Base-by-base conservation (phyloP, 163 green algal genomes). In the Chloromonas sp. region DNA sequence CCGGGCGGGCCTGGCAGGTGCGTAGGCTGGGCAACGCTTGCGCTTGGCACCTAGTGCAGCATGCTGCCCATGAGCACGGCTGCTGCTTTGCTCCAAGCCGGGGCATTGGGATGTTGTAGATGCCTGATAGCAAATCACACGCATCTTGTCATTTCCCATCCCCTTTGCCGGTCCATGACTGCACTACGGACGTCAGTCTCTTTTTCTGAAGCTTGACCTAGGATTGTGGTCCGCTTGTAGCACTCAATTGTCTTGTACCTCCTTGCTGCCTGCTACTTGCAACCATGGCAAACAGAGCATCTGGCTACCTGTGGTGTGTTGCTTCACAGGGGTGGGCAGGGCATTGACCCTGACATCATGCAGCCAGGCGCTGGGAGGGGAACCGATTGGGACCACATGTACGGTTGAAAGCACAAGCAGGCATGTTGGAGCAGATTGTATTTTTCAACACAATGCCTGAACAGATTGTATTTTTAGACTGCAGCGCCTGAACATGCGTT, bases 311-410 rank as follows among this genome's bases (percentile, higher is more conserved):
- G 36, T 36, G 36, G 36, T 36, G 36, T 36, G 36, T 36, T 74
- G 0, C 81, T 81, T 8, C 8, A 76, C 66, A 11, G 66, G 8
- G 11, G 66, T 8, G 8, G 66, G 66, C 8, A 8, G 66, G 66
- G 14, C 2, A 85, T 89, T 0, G 74, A 92, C 14, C 90, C 90
- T 15, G 90, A 93, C 84, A 89, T 93, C 60, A 87, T 86, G 71
- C 87, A 79, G 15, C 90, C 90, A 1, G 84, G 81, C 0, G 84
- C 87, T 0, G 87, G 89, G 1, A 71, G 87, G 1, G 88, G 88
- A 0, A n/a, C 84, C 1, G 84, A 92, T 74, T 92, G 88, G 86
- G 90, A 93, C 82, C 71, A 85, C 78, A 93, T 93, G 90, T 92
- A 86, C 70, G 88, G 90, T 1, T 93, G 86, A 89, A 79, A 2